Base-by-base conservation (phyloP, 2,329 filamentous ascomycete genomes). In the Trichophaea hybrida region DNA sequence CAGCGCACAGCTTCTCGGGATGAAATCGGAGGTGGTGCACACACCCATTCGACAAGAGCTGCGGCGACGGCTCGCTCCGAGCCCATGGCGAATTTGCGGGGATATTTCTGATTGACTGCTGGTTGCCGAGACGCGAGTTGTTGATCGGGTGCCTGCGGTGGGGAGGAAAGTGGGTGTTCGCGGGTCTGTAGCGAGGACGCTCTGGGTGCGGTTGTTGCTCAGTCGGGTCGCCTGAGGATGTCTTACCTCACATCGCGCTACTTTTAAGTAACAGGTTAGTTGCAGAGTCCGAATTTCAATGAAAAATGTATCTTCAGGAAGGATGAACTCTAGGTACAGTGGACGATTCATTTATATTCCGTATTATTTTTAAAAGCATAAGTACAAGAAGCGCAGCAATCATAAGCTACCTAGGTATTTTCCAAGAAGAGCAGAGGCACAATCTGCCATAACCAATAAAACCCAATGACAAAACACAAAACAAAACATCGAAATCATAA, bases 1-100 rank as follows among this genome's bases (percentile, higher is more conserved):
- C 37, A 50, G 8, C 31, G 12, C 35, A 50, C 33, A 15, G 6
- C 31, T 57, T 35, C 8, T 55, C 24, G 13, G 38, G 57, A 52
- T 38, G 54, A 34, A 55, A 49, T 10, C 48, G 33, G 44, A 63
- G 50, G 62, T 24, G 17, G 55, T 54, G 32, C 17, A 61, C 60
- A 50, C 64, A 69, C 67, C 67, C 67, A 69, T 60, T 69, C 67
- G 58, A 68, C 66, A 59, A 69, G 58, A 53, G 67, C 67, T 63
- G 62, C 63, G 50, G 62, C 65, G 55, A 63, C 64, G 53, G 34
- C 40, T 31, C 53, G 40, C 33, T 46, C 37, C 53, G 37, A 46
- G 53, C 37, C 40, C 53, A 43, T 56, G 53, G 35, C 37, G n/a
- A 34, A 34, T 17, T 32, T 12, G 12, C 8, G 13, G 51, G 32